phyloP scores from a whole-genome alignment of 2,329 filamentous ascomycete genomes.

The Drechslerella dactyloides region DNA sequence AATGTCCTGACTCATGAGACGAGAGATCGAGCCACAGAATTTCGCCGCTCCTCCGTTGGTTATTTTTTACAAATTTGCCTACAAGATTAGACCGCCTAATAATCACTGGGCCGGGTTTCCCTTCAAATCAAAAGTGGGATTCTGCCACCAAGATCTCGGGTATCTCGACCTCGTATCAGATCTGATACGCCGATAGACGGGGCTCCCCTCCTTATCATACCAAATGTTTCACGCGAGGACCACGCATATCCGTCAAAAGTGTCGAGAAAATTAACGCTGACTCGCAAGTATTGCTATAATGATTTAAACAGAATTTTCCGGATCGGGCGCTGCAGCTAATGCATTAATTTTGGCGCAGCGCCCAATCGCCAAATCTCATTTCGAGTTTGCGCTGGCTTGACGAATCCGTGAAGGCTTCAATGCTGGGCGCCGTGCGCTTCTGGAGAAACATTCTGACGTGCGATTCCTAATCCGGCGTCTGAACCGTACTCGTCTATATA shows the following conservation, averaged over 20 bases:
- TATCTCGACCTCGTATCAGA: constrained; percentile 28
- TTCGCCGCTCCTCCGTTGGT: constrained; percentile 11
- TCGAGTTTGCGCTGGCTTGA: background rate
- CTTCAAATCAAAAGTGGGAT: constrained; percentile 5
- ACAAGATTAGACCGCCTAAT: constrained; percentile 21
- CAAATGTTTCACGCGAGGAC: background rate
- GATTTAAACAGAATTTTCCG: background rate
- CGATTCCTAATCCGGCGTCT: background rate
- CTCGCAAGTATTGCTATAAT: background rate
- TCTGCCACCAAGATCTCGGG: constrained; percentile 25
- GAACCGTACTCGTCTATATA: too few species aligned
- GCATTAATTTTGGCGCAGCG: constrained; percentile 8
- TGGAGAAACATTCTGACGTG: background rate
- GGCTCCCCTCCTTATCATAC: constrained; percentile 20
- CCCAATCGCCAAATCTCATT: constrained; percentile 9
- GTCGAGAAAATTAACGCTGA: background rate
- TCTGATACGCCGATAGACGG: constrained; percentile 34
- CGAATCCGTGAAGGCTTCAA: background rate
- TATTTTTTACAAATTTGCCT: background rate
- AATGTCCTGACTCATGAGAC: constrained; percentile 8
- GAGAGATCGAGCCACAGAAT: constrained; percentile 1
- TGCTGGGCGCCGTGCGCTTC: background rate
- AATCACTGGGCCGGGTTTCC: background rate
- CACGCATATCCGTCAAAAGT: background rate
- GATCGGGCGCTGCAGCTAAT: background rate